Conservation (phyloP, 441 rosid species). For the Gossypium schwendimanii region DNA sequence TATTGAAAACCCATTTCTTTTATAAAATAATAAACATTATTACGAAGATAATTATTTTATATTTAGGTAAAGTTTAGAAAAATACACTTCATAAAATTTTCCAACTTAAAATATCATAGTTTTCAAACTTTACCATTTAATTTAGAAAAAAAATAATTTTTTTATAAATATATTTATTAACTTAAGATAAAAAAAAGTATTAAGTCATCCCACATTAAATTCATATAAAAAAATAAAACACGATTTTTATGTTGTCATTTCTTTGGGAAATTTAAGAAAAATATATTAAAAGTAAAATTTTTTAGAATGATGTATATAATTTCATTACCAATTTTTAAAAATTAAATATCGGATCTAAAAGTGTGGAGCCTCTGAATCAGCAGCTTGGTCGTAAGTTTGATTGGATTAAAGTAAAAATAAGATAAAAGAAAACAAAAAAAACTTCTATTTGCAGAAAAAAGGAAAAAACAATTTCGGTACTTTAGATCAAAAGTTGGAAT, state of each 20-base stretch:
- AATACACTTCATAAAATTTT: no score
- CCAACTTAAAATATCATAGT: no score
- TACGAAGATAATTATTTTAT: no score
- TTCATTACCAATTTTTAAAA: neutral
- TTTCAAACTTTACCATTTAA: no score
- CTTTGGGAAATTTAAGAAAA: neutral
- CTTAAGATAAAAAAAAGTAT: no score
- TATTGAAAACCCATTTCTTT: no score
- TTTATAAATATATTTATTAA: no score
- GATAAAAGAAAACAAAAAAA: neutral
- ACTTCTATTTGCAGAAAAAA: neutral
- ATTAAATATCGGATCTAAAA: neutral
- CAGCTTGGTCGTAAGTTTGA: neutral
- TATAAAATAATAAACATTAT: no score
- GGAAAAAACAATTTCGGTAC: neutral
- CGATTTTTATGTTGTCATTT: neutral
- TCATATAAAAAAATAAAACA: neutral
- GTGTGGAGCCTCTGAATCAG: neutral
- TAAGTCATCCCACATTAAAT: neutral
- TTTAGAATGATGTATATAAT: neutral
- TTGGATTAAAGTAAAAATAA: neutral
- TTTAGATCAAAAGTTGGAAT: neutral
- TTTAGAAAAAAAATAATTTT: no score
- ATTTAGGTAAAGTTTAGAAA: no score
- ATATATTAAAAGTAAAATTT: neutral